Conservation (phyloP, 2,329 filamentous ascomycete genomes). For the Penicillium rolfsii region DNA sequence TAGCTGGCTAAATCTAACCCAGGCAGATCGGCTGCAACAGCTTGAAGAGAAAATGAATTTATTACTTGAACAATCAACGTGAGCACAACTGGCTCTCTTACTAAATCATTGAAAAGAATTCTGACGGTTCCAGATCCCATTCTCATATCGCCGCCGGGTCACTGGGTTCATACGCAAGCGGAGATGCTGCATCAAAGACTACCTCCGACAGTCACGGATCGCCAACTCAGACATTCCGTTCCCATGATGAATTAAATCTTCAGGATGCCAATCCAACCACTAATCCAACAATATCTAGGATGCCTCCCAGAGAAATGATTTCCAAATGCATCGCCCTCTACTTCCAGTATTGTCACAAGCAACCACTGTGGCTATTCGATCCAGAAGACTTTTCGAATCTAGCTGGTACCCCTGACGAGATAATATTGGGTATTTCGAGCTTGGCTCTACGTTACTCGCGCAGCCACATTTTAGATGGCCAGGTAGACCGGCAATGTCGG, state of each 20-base stretch:
- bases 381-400: conserved; percentile 29
- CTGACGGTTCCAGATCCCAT: conserved; percentile 17
- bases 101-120: background rate
- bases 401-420: conserved; percentile 30
- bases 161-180: conserved; percentile 5
- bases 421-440: conserved; percentile 36
- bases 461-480: conserved; percentile 17
- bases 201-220: conserved; percentile 2
- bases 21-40: conserved; percentile 55
- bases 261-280: conserved; percentile 12
- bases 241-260: conserved; percentile 7
- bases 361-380: conserved; percentile 43
- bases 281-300: conserved; percentile 9
- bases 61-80: conserved; percentile 50
- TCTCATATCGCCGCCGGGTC: conserved; percentile 16
- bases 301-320: conserved; percentile 26
- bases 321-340: conserved; percentile 33
- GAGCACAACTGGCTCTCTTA: background rate
- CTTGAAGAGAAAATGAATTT: conserved; percentile 57
- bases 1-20: background rate
- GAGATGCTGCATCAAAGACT: conserved; percentile 12
- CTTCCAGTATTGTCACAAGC: conserved; percentile 41
- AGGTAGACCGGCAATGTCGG: conserved; percentile 27
- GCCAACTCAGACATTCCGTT: background rate
- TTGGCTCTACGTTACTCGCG: conserved; percentile 35